Conservation (phyloP, 805 yeast species). For the Yarrowia hollandica region DNA sequence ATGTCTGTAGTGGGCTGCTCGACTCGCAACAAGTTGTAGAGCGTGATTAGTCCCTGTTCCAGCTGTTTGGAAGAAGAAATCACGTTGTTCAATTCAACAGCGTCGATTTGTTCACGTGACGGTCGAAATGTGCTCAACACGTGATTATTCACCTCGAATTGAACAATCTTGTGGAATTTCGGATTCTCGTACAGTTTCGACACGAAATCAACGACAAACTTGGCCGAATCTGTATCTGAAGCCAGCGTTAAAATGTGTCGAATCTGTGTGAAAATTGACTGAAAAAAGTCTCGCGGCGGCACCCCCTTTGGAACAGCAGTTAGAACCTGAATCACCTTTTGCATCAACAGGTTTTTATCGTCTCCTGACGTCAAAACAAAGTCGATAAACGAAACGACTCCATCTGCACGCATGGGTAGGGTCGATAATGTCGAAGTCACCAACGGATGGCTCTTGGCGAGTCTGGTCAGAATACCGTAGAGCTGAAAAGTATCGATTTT, state of each 20-base stretch:
- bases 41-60: not conserved
- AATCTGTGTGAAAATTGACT: not conserved
- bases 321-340: slow-evolving; percentile 7
- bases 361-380: slow-evolving; percentile 6
- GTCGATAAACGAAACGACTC: slow-evolving; percentile 15
- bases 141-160: slow-evolving; percentile 3
- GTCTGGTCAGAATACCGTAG: slow-evolving; percentile 3
- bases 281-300: slow-evolving; percentile 1
- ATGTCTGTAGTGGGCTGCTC: slow-evolving; percentile 17
- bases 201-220: not conserved
- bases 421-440: slow-evolving; percentile 5
- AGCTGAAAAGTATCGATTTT: slow-evolving; percentile 9
- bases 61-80: not conserved
- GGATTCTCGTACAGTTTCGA: not conserved
- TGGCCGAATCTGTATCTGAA: slow-evolving; percentile 9
- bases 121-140: not conserved
- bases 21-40: slow-evolving; percentile 8
- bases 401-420: slow-evolving; percentile 23
- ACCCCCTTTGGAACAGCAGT: slow-evolving; percentile 13
- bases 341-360: not conserved
- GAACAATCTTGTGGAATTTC: slow-evolving; percentile 13
- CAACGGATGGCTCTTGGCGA: not conserved
- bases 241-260: not conserved
- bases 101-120: not conserved
- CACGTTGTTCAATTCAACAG: not conserved